A percentile compares a stretch with the other conserved stretches of the same genome.
Conservation (phyloP, 2,329 filamentous ascomycete species). For the Monilinia laxa region DNA sequence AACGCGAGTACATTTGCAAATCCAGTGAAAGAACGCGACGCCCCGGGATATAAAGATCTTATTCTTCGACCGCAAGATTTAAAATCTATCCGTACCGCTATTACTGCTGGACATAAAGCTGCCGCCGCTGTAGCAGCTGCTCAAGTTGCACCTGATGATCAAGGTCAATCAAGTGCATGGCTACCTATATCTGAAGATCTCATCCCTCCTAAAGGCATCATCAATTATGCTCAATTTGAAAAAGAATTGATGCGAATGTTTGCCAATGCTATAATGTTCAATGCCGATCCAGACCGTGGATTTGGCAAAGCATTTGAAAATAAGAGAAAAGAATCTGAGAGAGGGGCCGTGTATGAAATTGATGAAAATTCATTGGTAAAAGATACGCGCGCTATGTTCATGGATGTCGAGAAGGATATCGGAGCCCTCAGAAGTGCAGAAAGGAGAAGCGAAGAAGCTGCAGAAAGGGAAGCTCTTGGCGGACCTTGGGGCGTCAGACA, state of each 20-base stretch:
- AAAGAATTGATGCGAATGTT: slow-evolving; percentile 96
- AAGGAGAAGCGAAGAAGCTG: slow-evolving; percentile 35
- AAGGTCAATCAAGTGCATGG: slow-evolving; percentile 56
- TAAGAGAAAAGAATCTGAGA: slow-evolving; percentile 42
- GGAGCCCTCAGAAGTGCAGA: slow-evolving; percentile 38
- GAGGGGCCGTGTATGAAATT: slow-evolving; percentile 57
- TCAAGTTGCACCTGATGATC: slow-evolving; percentile 50
- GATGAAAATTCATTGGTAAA: slow-evolving; percentile 86
- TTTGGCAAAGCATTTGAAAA: slow-evolving; percentile 50
- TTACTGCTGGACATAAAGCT: slow-evolving; percentile 69
- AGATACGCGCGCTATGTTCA: slow-evolving; percentile 85
- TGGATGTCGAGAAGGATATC: slow-evolving; percentile 67
- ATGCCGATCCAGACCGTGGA: slow-evolving; percentile 74
- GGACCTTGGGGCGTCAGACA: slow-evolving; percentile 17
- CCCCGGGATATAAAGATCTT: slow-evolving; percentile 72
- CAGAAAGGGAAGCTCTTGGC: slow-evolving; percentile 18
- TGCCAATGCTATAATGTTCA: slow-evolving; percentile 98
- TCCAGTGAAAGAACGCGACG: slow-evolving; percentile 71
- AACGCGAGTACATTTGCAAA: slow-evolving; percentile 78
- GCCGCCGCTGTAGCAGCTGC: slow-evolving; percentile 63
- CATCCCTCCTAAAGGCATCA: slow-evolving; percentile 81
- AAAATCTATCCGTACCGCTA: slow-evolving; percentile 73
- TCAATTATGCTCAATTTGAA: slow-evolving; percentile 90
- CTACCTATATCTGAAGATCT: slow-evolving; percentile 73
- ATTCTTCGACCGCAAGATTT: slow-evolving; percentile 75